phyloP scores from a whole-genome alignment of 768 basidiomycete species.

The Lenzites betulinus region DNA sequence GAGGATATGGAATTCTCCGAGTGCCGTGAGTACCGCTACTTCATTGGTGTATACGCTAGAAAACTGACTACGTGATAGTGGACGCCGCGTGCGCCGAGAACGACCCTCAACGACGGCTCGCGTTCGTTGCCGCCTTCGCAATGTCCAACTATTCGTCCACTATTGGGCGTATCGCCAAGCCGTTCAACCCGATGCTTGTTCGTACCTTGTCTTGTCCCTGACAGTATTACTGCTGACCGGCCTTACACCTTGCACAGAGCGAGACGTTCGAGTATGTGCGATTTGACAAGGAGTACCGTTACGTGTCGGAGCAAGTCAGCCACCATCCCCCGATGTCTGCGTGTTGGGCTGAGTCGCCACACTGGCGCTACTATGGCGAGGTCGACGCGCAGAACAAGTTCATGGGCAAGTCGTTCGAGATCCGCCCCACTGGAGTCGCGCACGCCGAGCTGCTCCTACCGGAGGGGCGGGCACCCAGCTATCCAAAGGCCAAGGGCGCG shows the following conservation, averaged over 20 bases:
- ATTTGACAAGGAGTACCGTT: slow-evolving; percentile 86
- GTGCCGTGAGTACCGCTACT: slow-evolving; percentile 59
- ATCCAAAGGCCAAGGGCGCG: slow-evolving; percentile 56
- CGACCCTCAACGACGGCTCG: slow-evolving; percentile 81
- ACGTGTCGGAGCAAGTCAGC: slow-evolving; percentile 94
- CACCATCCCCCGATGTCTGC: slow-evolving; percentile 97
- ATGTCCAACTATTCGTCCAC: slow-evolving; percentile 99
- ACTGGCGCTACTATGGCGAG: slow-evolving; percentile 91
- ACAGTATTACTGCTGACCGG: neutral
- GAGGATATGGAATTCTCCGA: slow-evolving; percentile 99
- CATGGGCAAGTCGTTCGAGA: slow-evolving; percentile 96
- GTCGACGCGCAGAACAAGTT: slow-evolving; percentile 98
- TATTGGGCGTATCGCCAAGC: slow-evolving; percentile 94
- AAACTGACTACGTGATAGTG: slow-evolving; percentile 44
- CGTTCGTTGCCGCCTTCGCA: slow-evolving; percentile 94
- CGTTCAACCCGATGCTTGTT: slow-evolving; percentile 94
- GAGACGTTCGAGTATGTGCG: slow-evolving; percentile 96
- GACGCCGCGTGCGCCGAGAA: slow-evolving; percentile 79
- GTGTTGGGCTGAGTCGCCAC: slow-evolving; percentile 89
- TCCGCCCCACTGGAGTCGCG: slow-evolving; percentile 91
- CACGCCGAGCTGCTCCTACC: slow-evolving; percentile 85
- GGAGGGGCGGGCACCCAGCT: slow-evolving; percentile 57
- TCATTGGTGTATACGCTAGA: too few species aligned
- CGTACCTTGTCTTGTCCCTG: slow-evolving; percentile 30
- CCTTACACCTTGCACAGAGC: slow-evolving; percentile 47